Conservation (phyloP, 2,329 filamentous ascomycete species). For the Fusarium caatingaense region DNA sequence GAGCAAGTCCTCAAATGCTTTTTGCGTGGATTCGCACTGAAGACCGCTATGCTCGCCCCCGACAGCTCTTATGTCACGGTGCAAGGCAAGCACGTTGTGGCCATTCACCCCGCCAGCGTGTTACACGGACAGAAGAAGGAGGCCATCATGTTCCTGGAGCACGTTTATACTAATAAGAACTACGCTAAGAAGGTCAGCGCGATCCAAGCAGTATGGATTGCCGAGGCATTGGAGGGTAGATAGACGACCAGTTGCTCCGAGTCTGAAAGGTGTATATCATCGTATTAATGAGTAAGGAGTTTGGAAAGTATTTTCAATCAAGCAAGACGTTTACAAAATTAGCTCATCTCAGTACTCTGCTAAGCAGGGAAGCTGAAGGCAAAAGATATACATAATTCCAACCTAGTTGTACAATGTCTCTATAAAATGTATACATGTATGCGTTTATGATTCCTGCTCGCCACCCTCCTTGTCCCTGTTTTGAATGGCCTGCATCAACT, state of each 20-base stretch:
- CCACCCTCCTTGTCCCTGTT: constrained; percentile 49
- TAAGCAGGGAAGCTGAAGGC: not conserved
- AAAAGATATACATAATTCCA: not conserved
- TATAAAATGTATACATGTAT: constrained; percentile 15
- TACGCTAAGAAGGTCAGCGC: constrained; percentile 75
- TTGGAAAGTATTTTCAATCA: not conserved
- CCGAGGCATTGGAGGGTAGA: constrained; percentile 58
- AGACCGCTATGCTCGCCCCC: constrained; percentile 69
- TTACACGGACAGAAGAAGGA: constrained; percentile 72
- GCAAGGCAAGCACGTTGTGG: constrained; percentile 69
- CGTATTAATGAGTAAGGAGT: not conserved
- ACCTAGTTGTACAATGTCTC: constrained; percentile 7
- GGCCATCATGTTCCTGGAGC: constrained; percentile 75
- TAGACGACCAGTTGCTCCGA: constrained; percentile 6
- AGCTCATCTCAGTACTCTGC: not conserved
- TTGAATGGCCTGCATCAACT: constrained; percentile 86
- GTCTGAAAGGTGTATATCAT: not conserved
- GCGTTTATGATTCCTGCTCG: constrained; percentile 44
- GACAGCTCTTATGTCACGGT: constrained; percentile 71
- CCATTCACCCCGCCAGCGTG: constrained; percentile 72
- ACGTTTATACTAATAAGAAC: constrained; percentile 74
- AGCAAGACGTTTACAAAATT: not conserved
- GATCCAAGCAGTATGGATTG: constrained; percentile 70
- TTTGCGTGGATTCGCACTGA: constrained; percentile 68
- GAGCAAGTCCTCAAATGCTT: constrained; percentile 70